Conservation (phyloP, 208 protist species). For the Polymyxa betae region DNA sequence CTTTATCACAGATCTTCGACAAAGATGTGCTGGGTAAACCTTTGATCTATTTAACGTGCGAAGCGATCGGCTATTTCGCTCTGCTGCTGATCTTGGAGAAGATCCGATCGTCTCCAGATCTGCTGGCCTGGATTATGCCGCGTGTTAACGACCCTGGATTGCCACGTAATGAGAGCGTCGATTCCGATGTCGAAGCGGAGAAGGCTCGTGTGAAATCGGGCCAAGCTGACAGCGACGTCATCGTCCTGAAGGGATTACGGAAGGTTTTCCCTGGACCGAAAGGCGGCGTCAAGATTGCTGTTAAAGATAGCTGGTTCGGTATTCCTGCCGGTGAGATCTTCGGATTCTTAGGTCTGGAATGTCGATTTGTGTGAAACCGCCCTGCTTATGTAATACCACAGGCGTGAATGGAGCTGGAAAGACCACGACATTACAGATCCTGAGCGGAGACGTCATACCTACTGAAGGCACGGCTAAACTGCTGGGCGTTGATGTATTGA, state of each 20-base stretch:
- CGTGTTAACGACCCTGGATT: neutral
- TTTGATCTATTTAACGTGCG: conserved; percentile 31
- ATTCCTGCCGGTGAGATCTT: conserved; percentile 55
- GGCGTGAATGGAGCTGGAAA: conserved; percentile 61
- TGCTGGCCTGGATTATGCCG: neutral
- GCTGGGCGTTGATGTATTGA: neutral
- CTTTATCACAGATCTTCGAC: neutral
- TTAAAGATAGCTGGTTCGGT: conserved; percentile 61
- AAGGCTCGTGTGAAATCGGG: neutral
- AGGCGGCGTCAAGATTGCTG: conserved; percentile 57
- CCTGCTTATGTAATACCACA: conserved; percentile 8
- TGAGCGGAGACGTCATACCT: conserved; percentile 50
- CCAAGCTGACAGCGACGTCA: neutral
- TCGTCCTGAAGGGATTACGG: neutral
- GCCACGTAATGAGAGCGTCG: neutral
- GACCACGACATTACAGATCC: conserved; percentile 57
- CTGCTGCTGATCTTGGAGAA: conserved; percentile 49
- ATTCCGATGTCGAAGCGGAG: neutral
- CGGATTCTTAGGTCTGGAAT: conserved; percentile 62
- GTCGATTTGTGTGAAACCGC: neutral
- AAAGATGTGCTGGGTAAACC: neutral
- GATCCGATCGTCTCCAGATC: neutral
- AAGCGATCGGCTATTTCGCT: conserved; percentile 44
- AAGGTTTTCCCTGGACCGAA: neutral
- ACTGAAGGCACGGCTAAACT: conserved; percentile 40